phyloP scores from a whole-genome alignment of 2,329 filamentous ascomycete species.

The Cryphonectria nitschkei region DNA sequence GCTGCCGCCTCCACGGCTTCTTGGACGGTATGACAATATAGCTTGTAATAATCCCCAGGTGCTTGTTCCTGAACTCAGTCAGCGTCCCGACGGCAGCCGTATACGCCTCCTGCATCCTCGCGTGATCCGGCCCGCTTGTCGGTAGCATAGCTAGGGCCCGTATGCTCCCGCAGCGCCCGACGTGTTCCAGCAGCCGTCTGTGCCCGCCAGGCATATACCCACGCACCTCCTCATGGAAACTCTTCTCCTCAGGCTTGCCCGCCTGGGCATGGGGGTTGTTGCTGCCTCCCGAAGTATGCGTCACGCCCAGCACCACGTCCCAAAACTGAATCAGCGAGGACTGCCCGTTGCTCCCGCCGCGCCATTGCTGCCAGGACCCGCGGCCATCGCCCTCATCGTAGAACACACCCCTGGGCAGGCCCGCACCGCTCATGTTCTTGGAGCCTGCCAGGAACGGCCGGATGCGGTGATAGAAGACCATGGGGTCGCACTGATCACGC shows the following conservation, averaged over 20 bases:
- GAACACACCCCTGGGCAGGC: constrained; percentile 79
- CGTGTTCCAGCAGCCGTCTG: constrained; percentile 73
- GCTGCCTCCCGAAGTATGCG: constrained; percentile 61
- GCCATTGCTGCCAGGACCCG: constrained; percentile 73
- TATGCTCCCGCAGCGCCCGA: constrained; percentile 73
- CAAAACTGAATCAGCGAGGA: constrained; percentile 93
- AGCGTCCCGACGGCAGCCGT: constrained; percentile 77
- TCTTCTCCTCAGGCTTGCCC: constrained; percentile 30
- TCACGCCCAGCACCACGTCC: constrained; percentile 81
- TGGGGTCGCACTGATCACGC: constrained; percentile 86
- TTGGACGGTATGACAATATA: constrained; percentile 85
- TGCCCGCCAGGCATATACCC: constrained; percentile 90
- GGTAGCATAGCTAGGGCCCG: constrained; percentile 64
- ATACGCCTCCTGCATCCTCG: constrained; percentile 54
- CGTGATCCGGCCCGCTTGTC: constrained; percentile 56
- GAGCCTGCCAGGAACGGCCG: constrained; percentile 87
- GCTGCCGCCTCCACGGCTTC: constrained; percentile 38
- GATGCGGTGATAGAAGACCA: constrained; percentile 87
- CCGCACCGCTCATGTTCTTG: constrained; percentile 87
- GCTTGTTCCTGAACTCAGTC: constrained; percentile 76
- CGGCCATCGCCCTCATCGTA: constrained; percentile 75
- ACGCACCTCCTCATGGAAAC: constrained; percentile 70
- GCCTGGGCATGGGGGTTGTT: constrained; percentile 33
- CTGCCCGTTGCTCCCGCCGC: constrained; percentile 93
- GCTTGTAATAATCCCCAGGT: constrained; percentile 85